Evolutionary conservation across 1,284 basidiomycete species (phyloP).

Genomic region (Irpex sp.): DNA sequence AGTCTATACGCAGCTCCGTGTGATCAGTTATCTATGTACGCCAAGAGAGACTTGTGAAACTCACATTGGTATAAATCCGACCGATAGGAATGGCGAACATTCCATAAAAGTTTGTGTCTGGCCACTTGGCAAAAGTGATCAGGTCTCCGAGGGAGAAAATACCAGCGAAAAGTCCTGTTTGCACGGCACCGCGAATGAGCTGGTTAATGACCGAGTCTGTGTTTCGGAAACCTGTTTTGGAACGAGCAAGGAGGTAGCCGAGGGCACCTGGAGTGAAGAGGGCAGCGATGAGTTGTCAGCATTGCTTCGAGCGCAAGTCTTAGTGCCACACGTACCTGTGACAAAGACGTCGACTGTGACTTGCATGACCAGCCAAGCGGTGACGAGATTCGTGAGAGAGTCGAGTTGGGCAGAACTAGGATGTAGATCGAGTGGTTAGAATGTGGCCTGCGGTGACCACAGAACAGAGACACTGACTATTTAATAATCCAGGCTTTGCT

Average conservation of each 20-base stretch:
- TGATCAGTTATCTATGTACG: neutral
- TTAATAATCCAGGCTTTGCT: constrained; percentile 32
- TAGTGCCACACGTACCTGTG: constrained; percentile 24
- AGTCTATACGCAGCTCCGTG: constrained; percentile 5
- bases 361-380: constrained; percentile 36
- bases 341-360: constrained; percentile 34
- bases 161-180: constrained; percentile 39
- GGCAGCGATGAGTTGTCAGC: neutral
- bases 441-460: neutral
- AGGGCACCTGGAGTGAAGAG: constrained; percentile 23
- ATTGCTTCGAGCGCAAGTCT: neutral
- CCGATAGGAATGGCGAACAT: constrained; percentile 42
- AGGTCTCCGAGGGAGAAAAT: constrained; percentile 40
- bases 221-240: constrained; percentile 38
- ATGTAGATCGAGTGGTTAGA: constrained; percentile 1
- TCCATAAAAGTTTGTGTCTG: constrained; percentile 34
- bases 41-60: constrained; percentile 11
- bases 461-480: constrained; percentile 22
- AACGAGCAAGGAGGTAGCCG: constrained; percentile 29
- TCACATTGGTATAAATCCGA: constrained; percentile 39
- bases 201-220: constrained; percentile 41
- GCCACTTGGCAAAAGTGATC: constrained; percentile 29
- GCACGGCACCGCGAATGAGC: constrained; percentile 41
- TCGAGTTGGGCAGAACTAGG: constrained; percentile 17
- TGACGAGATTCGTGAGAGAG: constrained; percentile 24